Evolutionary conservation across 1,284 basidiomycete genomes (phyloP).

Genomic region (Ustilago sp.): DNA sequence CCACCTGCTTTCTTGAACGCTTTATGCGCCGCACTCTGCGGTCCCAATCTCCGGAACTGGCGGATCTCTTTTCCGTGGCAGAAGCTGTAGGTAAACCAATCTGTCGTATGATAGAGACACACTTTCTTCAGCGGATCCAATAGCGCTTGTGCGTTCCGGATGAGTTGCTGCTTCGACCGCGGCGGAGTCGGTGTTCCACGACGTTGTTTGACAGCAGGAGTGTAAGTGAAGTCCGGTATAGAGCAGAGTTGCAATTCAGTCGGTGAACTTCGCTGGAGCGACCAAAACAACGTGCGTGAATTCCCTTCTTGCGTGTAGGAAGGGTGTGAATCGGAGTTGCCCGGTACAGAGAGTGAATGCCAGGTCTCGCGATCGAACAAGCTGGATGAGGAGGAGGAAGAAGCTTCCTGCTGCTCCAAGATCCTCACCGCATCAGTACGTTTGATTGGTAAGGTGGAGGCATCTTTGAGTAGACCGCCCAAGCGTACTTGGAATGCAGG

Average conservation of each 20-base stretch:
- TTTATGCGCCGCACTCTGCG: constrained; percentile 24
- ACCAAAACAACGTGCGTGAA: constrained; percentile 9
- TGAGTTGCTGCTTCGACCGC: constrained; percentile 23
- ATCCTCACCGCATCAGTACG: constrained; percentile 28
- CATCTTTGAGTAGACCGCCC: not conserved
- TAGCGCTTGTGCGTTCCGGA: constrained; percentile 35
- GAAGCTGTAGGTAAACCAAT: constrained; percentile 66
- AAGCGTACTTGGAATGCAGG: constrained; percentile 39
- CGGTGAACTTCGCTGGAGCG: constrained; percentile 32
- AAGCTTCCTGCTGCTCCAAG: constrained; percentile 37
- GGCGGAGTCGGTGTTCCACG: not conserved
- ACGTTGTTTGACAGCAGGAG: constrained; percentile 1
- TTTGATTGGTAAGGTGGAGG: constrained; percentile 30
- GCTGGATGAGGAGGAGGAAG: constrained; percentile 1
- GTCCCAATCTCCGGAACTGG: constrained; percentile 53
- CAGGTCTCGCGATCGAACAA: not conserved
- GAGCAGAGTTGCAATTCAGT: constrained; percentile 44
- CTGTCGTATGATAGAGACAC: constrained; percentile 60
- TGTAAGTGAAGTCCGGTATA: constrained; percentile 38
- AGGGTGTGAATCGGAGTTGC: not conserved
- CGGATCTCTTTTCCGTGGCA: constrained; percentile 58
- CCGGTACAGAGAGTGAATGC: constrained; percentile 24
- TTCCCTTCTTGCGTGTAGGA: not conserved
- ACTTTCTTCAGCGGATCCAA: constrained; percentile 56
- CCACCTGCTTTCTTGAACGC: constrained; percentile 37